Conservation (phyloP, 2,329 filamentous ascomycete genomes). For the Colletotrichum somersetense region DNA sequence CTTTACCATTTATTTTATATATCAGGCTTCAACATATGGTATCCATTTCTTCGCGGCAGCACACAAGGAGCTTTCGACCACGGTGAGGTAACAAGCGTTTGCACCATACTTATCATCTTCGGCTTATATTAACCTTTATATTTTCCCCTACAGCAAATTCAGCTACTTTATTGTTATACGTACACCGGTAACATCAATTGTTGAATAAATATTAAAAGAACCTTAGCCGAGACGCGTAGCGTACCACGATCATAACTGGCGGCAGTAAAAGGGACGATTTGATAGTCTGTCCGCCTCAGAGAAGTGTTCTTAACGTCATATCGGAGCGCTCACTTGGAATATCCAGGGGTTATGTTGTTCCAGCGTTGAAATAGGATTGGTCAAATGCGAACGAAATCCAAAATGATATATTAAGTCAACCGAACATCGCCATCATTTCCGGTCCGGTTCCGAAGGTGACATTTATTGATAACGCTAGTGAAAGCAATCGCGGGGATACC, state of each 20-base stretch:
- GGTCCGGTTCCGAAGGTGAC: background rate
- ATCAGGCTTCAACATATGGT: background rate
- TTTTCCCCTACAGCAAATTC: background rate
- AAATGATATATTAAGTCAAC: background rate
- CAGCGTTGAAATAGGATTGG: background rate
- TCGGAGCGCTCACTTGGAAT: background rate
- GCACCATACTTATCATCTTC: background rate
- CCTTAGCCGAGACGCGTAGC: too few relatives aligned
- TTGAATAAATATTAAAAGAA: background rate
- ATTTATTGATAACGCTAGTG: conserved; percentile 14
- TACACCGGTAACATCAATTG: background rate
- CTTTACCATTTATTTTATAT: background rate
- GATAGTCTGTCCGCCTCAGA: background rate
- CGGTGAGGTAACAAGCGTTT: background rate
- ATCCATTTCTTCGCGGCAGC: background rate
- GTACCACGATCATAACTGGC: background rate
- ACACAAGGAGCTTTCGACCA: background rate
- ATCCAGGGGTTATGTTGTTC: background rate
- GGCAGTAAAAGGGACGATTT: background rate
- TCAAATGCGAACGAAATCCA: background rate
- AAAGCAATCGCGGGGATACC: conserved; percentile 13
- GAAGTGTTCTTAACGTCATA: background rate
- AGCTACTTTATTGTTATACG: too few relatives aligned
- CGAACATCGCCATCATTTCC: background rate
- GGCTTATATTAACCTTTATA: background rate